phyloP scores from a whole-genome alignment of 148 eudicot species.

The Camellia sinensis region DNA sequence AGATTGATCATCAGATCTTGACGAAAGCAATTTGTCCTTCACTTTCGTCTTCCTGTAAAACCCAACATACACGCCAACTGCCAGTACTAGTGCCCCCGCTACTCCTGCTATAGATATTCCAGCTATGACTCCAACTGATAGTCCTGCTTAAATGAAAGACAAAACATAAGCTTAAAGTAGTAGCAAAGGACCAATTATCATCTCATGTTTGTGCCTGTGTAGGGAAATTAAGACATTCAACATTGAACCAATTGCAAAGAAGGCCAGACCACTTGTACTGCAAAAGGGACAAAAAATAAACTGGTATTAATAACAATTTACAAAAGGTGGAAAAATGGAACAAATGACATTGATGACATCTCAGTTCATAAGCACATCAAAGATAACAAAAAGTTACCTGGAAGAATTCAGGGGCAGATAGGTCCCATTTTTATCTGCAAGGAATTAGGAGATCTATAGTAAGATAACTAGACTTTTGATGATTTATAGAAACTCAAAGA shows the following conservation, averaged over 20 bases:
- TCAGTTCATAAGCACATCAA: neutral
- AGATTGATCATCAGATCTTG: slow-evolving; percentile 13
- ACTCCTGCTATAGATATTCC: slow-evolving; percentile 21
- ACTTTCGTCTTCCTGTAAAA: slow-evolving; percentile 19
- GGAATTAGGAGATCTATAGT: neutral
- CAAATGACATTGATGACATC: neutral
- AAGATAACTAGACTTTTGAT: neutral
- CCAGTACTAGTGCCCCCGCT: slow-evolving; percentile 13
- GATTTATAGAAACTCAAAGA: neutral
- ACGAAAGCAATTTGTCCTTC: neutral
- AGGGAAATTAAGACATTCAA: slow-evolving; percentile 7
- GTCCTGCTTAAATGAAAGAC: slow-evolving; percentile 9
- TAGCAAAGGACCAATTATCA: neutral
- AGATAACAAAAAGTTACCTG: slow-evolving; percentile 12
- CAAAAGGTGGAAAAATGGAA: neutral
- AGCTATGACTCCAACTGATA: slow-evolving; percentile 17
- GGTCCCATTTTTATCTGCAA: slow-evolving; percentile 21
- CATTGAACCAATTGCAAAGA: slow-evolving; percentile 22
- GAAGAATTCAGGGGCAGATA: slow-evolving; percentile 10
- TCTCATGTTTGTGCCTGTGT: slow-evolving; percentile 4
- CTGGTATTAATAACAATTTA: neutral
- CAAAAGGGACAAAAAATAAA: slow-evolving; percentile 23
- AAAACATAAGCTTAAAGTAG: slow-evolving; percentile 4
- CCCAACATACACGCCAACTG: slow-evolving; percentile 6
- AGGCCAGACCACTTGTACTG: slow-evolving; percentile 43